A percentile compares a stretch with the other conserved stretches of the same genome.
Evolutionary conservation across 257 asterid genomes (phyloP).

Genomic region (Petrea volubilis): DNA sequence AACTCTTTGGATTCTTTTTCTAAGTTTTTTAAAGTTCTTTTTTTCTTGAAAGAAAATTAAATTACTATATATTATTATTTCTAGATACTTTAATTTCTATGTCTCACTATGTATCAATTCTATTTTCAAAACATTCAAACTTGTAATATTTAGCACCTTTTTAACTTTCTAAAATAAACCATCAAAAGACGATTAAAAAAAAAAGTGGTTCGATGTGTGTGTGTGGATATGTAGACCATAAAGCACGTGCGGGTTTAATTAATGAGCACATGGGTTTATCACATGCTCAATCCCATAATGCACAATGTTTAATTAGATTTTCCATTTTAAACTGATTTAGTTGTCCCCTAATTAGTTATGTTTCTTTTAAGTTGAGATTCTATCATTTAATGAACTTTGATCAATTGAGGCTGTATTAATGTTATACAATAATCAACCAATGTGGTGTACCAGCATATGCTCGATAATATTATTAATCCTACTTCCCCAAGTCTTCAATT

Average conservation of each 20-base stretch:
- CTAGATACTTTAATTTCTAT: too few relatives aligned
- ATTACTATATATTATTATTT: too few relatives aligned
- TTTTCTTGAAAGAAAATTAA: too few relatives aligned
- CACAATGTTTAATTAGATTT: not conserved
- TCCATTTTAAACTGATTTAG: slow-evolving; percentile 21
- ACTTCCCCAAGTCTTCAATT: not conserved
- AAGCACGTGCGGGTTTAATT: slow-evolving; percentile 26
- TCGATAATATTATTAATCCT: not conserved
- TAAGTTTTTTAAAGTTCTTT: too few relatives aligned
- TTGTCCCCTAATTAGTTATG: slow-evolving; percentile 12
- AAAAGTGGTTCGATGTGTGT: too few relatives aligned
- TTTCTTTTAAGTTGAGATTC: slow-evolving; percentile 10
- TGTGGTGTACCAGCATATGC: not conserved
- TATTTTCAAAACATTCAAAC: too few relatives aligned
- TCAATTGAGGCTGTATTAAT: slow-evolving; percentile 13
- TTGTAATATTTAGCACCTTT: too few relatives aligned
- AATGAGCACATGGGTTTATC: slow-evolving; percentile 32
- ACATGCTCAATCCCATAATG: slow-evolving; percentile 29
- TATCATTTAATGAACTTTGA: not conserved
- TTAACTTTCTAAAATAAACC: too few relatives aligned
- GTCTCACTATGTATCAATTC: too few relatives aligned
- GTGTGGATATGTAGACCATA: slow-evolving; percentile 21
- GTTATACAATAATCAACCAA: not conserved
- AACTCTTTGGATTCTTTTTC: too few relatives aligned
- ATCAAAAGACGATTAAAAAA: too few relatives aligned